A percentile compares a stretch with the other conserved stretches of the same genome.
Conservation (phyloP, 495 filamentous ascomycete species). For the Venustampulla echinocandica region DNA sequence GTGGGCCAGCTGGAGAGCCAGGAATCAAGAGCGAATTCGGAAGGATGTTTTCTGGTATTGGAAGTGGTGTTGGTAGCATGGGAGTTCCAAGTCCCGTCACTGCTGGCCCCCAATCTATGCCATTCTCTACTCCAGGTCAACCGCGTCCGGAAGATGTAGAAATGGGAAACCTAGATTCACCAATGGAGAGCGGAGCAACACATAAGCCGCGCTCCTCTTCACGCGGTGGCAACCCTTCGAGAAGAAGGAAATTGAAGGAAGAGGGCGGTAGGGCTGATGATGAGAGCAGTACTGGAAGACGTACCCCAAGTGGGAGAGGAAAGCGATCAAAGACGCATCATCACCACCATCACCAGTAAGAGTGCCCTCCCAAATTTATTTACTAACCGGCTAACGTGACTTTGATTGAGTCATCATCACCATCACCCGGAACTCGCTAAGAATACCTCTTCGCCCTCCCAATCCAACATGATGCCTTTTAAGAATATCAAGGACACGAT, state of each 20-base stretch:
- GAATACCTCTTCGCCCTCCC: constrained; percentile 17
- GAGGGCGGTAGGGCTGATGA: constrained; percentile 51
- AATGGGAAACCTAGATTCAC: constrained; percentile 28
- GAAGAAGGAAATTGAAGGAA: constrained; percentile 51
- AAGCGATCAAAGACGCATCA: constrained; percentile 52
- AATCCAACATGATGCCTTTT: constrained; percentile 19
- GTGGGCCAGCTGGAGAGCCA: constrained; percentile 67
- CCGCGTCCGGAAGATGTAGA: constrained; percentile 37
- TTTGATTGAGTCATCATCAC: constrained; percentile 24
- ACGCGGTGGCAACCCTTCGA: constrained; percentile 34
- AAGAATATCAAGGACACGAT: constrained; percentile 14
- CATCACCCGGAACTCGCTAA: constrained; percentile 14
- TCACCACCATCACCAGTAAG: constrained; percentile 57
- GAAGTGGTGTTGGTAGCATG: constrained; percentile 67
- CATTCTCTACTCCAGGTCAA: constrained; percentile 31
- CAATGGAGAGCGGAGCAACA: constrained; percentile 28
- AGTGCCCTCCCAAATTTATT: constrained; percentile 12
- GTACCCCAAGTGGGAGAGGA: constrained; percentile 43
- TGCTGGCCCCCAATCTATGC: constrained; percentile 27
- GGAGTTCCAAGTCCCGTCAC: constrained; percentile 26
- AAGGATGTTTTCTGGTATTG: constrained; percentile 84
- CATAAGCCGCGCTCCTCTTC: constrained; percentile 40
- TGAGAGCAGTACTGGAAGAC: constrained; percentile 46
- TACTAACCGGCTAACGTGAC: constrained; percentile 12
- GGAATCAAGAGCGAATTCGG: constrained; percentile 88